Percentiles rank a stretch among this genome's conserved stretches.
Conservation (phyloP, 2,329 filamentous ascomycete genomes). For the Diaporthe vexans region DNA sequence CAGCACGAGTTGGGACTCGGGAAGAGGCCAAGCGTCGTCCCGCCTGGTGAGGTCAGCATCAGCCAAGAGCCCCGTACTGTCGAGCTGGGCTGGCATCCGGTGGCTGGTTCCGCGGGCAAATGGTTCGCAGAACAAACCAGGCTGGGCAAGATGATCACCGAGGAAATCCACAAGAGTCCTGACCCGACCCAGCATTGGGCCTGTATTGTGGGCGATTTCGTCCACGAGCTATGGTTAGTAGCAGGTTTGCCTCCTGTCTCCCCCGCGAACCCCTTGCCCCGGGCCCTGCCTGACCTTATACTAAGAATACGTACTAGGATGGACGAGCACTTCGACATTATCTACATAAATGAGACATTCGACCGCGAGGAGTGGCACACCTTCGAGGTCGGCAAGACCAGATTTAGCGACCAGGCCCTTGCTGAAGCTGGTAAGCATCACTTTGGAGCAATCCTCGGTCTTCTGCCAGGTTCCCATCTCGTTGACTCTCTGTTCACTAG, state of each 20-base stretch:
- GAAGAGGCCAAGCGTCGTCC: constrained; percentile 59
- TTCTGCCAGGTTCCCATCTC: not conserved
- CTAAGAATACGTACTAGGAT: constrained; percentile 1
- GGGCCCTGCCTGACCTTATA: not conserved
- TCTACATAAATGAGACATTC: constrained; percentile 68
- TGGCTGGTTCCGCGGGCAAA: constrained; percentile 68
- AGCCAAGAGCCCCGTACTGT: constrained; percentile 58
- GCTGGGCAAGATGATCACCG: constrained; percentile 68
- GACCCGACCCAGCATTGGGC: constrained; percentile 74
- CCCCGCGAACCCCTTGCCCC: no score
- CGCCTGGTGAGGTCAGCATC: constrained; percentile 54
- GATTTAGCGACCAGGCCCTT: constrained; percentile 68
- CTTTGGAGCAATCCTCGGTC: not conserved
- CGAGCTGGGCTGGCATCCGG: constrained; percentile 71
- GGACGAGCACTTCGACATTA: constrained; percentile 69
- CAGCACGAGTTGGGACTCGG: constrained; percentile 61
- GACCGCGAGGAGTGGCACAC: constrained; percentile 63
- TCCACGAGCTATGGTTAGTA: constrained; percentile 66
- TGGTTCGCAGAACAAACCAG: constrained; percentile 71
- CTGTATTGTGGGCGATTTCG: constrained; percentile 68
- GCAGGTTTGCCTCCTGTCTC: not conserved
- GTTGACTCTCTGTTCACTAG: constrained; percentile 46
- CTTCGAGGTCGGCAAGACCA: constrained; percentile 65
- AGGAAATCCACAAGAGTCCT: constrained; percentile 67
- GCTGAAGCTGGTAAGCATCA: constrained; percentile 59